phyloP scores from a whole-genome alignment of 2,329 filamentous ascomycete genomes.

The Pestalotiopsis sp. region DNA sequence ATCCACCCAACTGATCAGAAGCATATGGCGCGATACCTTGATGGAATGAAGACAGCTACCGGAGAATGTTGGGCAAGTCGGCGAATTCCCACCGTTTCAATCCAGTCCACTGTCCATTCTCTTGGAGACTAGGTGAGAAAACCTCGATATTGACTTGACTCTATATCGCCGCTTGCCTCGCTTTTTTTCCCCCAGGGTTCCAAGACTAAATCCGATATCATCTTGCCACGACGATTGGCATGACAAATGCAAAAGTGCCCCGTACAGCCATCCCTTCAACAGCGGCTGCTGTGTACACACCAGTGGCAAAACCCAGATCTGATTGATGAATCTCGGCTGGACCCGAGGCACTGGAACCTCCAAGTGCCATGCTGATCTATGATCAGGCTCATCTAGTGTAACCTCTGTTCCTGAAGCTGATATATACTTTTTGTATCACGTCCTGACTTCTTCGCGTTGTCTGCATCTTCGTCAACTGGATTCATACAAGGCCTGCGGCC shows the following conservation, averaged over 20 bases:
- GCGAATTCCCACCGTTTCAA: background rate
- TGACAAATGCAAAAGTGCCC: background rate
- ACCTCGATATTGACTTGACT: background rate
- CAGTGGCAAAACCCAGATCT: slow-evolving; percentile 2
- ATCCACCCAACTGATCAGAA: background rate
- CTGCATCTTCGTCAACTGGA: background rate
- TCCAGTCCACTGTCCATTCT: background rate
- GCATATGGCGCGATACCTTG: background rate
- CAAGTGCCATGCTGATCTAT: slow-evolving; percentile 3
- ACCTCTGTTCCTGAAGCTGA: background rate
- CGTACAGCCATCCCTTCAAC: background rate
- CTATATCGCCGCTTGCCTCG: background rate
- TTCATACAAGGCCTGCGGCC: background rate
- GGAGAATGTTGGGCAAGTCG: background rate
- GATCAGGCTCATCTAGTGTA: background rate
- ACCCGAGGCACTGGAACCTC: background rate
- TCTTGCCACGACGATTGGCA: background rate
- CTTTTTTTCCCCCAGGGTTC: background rate
- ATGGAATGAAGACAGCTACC: background rate
- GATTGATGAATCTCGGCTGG: background rate
- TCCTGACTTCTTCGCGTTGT: background rate
- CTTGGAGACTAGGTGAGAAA: background rate
- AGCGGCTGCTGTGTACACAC: background rate
- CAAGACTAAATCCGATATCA: background rate
- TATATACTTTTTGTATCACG: background rate